Conservation (phyloP, 768 basidiomycete species). For the Mycena amicta region DNA sequence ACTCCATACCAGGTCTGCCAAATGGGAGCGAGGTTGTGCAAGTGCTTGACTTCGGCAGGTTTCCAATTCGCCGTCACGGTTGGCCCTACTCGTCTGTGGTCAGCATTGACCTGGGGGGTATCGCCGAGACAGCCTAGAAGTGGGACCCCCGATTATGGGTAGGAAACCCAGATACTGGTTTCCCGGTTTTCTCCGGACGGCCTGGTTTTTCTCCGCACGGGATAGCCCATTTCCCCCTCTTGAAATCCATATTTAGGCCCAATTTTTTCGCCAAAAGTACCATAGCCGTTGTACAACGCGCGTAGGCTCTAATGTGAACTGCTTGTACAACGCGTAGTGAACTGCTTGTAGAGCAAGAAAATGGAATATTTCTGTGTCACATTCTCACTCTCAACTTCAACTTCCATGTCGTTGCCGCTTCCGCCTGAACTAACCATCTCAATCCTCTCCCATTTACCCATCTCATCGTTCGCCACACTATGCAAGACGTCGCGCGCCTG, state of each 20-base stretch:
- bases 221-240: too few species aligned
- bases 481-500: slow-evolving; percentile 46
- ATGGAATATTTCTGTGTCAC: not conserved
- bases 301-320: not conserved
- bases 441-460: slow-evolving; percentile 51
- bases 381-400: too few species aligned
- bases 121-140: too few species aligned
- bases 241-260: too few species aligned
- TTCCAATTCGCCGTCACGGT: not conserved
- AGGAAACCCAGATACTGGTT: too few species aligned
- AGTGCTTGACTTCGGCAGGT: not conserved
- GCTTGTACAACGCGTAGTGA: too few species aligned
- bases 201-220: too few species aligned
- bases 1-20: not conserved
- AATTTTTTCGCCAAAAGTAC: too few species aligned
- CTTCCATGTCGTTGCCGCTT: slow-evolving; percentile 28
- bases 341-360: too few species aligned
- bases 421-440: slow-evolving; percentile 61
- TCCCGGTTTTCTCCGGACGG: too few species aligned
- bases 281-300: too few species aligned
- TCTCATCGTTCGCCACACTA: slow-evolving; percentile 43
- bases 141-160: too few species aligned
- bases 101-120: not conserved
- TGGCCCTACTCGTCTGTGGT: not conserved
- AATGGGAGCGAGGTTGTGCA: not conserved